These are phyloP conservation scores for Trichoderma erinaceum DNA, from an alignment of 495 filamentous ascomycete genomes.

Conservation along the genomic window DNA sequence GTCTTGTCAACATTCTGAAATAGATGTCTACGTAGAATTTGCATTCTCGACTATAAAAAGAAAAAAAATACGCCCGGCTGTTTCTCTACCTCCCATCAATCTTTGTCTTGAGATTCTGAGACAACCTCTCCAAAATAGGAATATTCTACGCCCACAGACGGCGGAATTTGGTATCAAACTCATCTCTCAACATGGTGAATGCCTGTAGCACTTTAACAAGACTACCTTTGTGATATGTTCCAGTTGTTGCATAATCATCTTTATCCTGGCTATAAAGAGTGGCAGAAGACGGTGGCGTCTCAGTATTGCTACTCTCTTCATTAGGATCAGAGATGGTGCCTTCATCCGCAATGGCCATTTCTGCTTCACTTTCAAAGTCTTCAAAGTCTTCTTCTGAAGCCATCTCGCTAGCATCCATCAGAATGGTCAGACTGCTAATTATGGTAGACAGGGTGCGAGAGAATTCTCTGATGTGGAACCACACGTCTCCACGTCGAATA, in stretches of 20 bases:
- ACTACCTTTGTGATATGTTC: constrained; percentile 32
- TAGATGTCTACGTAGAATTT: no score
- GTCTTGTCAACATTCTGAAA: no score
- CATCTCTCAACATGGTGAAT: constrained; percentile 47
- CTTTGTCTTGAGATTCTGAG: no score
- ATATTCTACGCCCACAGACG: constrained; percentile 41
- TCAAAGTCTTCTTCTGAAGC: constrained; percentile 36
- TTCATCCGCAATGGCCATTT: neutral
- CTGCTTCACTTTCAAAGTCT: constrained; percentile 22
- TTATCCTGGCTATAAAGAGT: neutral
- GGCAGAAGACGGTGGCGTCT: neutral
- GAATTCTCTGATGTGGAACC: constrained; percentile 65
- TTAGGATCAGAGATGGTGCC: neutral
- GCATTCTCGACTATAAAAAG: no score
- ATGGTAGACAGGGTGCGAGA: constrained; percentile 64
- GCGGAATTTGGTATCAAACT: constrained; percentile 61
- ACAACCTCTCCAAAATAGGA: no score
- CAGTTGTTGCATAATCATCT: neutral
- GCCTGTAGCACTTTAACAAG: constrained; percentile 51
- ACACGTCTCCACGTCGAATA: constrained; percentile 57
- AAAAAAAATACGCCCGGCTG: no score
- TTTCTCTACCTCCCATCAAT: no score
- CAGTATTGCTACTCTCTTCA: neutral
- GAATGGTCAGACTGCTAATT: constrained; percentile 49
- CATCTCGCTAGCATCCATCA: constrained; percentile 34